phyloP scores from a whole-genome alignment of 495 filamentous ascomycete species.

The Pseudotulostoma volvatum region DNA sequence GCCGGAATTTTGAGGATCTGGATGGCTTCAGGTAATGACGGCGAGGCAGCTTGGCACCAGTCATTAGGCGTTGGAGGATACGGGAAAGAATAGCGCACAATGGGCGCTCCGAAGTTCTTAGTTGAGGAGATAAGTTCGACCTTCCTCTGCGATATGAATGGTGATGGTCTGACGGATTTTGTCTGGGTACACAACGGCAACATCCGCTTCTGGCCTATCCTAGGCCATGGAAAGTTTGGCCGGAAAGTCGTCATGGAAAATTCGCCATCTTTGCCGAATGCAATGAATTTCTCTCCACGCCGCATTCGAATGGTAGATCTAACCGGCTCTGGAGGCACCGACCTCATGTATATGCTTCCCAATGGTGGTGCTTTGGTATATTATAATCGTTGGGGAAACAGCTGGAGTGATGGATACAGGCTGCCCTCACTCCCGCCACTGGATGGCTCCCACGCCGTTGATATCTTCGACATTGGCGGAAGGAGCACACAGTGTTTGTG shows the following conservation, averaged over 20 bases:
- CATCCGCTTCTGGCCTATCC: constrained; percentile 20
- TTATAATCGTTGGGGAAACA: constrained; percentile 13
- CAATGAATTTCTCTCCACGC: constrained; percentile 8
- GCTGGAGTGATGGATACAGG: constrained; percentile 2
- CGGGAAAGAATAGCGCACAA: neutral
- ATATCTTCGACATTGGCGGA: constrained; percentile 15
- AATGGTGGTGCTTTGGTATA: constrained; percentile 4
- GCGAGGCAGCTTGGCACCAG: constrained; percentile 7
- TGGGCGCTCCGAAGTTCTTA: no score
- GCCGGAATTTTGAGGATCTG: no score
- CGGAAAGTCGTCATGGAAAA: constrained; percentile 16
- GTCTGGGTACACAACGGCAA: constrained; percentile 11
- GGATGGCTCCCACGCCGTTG: constrained; percentile 3
- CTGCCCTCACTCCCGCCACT: constrained; percentile 4
- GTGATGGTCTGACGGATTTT: constrained; percentile 19
- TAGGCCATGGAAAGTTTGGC: constrained; percentile 21
- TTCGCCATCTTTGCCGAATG: constrained; percentile 10
- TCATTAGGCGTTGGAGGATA: constrained; percentile 7
- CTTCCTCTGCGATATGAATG: constrained; percentile 15
- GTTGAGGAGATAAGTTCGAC: no score
- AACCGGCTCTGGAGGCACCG: constrained; percentile 10
- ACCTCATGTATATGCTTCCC: constrained; percentile 16
- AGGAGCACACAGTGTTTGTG: constrained; percentile 15
- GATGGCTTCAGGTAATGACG: no score
- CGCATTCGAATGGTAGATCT: constrained; percentile 1